A percentile compares a stretch with the other conserved stretches of the same genome.
phyloP scores from a whole-genome alignment of 305 asterid species.

The Galium porrigens region DNA sequence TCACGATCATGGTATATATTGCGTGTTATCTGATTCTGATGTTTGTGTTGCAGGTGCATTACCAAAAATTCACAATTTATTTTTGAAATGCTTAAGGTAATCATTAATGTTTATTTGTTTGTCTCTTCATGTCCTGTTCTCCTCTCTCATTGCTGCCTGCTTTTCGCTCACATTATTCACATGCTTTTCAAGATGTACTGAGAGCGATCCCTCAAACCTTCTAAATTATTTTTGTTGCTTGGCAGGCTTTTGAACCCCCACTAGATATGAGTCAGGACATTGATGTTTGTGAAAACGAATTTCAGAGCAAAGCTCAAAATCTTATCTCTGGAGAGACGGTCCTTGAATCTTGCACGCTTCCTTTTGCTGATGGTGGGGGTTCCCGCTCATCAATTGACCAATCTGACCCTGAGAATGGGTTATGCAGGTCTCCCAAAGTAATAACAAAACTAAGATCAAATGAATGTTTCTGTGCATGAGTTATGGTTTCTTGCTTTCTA shows the following conservation, averaged over 20 bases:
- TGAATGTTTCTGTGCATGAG: background rate
- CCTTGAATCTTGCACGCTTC: conserved; percentile 22
- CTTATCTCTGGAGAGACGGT: conserved; percentile 27
- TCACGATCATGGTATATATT: background rate
- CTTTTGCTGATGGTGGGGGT: conserved; percentile 23
- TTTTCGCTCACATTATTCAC: background rate
- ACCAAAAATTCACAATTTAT: conserved; percentile 75
- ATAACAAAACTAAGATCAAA: conserved; percentile 30
- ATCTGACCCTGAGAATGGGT: conserved; percentile 19
- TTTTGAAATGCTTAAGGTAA: conserved; percentile 95
- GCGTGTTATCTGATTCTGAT: conserved; percentile 17
- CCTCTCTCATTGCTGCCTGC: background rate
- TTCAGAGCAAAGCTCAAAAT: conserved; percentile 27
- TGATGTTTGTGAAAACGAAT: conserved; percentile 32
- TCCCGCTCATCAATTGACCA: conserved; percentile 25
- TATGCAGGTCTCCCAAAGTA: conserved; percentile 20
- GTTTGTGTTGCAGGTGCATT: conserved; percentile 54
- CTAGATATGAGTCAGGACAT: conserved; percentile 58
- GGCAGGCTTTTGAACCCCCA: conserved; percentile 92
- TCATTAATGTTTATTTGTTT: conserved; percentile 11
- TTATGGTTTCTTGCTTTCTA: no score
- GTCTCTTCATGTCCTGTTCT: conserved; percentile 8
- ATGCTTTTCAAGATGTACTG: conserved; percentile 9
- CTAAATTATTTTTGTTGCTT: conserved; percentile 16
- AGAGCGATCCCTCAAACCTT: conserved; percentile 4